Base-by-base conservation (phyloP, 257 asterid genomes). In the Pogostemon cablin region DNA sequence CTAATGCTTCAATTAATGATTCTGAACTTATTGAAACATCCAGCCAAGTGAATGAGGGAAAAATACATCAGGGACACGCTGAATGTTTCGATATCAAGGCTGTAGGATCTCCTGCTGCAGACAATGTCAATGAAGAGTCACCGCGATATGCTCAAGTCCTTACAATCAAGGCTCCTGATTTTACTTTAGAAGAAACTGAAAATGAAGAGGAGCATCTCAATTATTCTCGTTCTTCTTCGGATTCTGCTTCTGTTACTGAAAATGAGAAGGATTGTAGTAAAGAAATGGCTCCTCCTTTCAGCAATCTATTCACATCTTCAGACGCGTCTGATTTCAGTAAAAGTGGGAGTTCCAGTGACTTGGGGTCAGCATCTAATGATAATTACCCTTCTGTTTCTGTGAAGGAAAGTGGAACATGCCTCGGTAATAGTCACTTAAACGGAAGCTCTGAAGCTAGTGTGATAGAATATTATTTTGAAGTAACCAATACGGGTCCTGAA, bases 111-210 rank as follows among this genome's bases (percentile, higher is more conserved):
- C 71, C 78, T 43, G 65, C 68, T 67, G 79, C 68, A 38, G 85
- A 76, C 69, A 72, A 74, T 55, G 77, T 55, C 55, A 43, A 34
- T 41, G 74, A 55, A 72, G 87, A 53, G 65, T 62, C 84, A 71
- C 65, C 81, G 34, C 80, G 55, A 68, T 77, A 75, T 78, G 75
- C 87, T 63, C 85, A 70, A 49, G 73, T 65, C 66, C 79, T 81
- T 35, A 67, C 83, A 5, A 62, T 86, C 74, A 71, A 73, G 64
- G 88, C 90, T 81, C 96, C 93, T 15, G 95, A 88, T 42, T 88
- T 90, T 76, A 62, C 77, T 43, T 59, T 63, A 11, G 92, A 85
- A 66, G 90, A 81, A 57, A 66, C 61, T 34, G 80, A 72, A 37
- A 52, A 50, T 47, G 95, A 75, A 57, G 93, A 76, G 59, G 86